Evolutionary conservation across 257 asterid genomes (phyloP), one percentile per base, ranked within the genome.

Genomic region (Rauvolfia tetraphylla): DNA sequence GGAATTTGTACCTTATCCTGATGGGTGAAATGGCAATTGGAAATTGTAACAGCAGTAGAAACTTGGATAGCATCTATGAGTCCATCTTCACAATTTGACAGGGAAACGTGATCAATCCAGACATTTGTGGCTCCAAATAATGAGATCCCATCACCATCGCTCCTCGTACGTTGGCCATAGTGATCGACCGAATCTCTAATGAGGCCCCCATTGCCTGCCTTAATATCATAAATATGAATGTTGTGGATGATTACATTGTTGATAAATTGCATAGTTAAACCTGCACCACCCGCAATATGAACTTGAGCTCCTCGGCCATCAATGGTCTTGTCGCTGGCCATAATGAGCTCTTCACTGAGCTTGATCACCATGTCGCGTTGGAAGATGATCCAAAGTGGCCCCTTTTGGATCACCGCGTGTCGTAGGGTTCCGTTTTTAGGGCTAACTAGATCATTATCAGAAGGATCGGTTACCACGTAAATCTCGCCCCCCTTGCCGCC

Each of bases 81-180:
- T 42, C 87, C 87, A 78, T 84, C 87, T 13, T 75, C 59, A 41
- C 84, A 80, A 41, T 81, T 65, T 4, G 83, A 75, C 84, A 84
- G 78, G 4, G 87, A 78, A 41, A 84, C n/a, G 34, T 84, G 87
- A 72, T 84, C 85, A 39, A 84, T 81, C 87, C 87, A 84, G 39
- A 84, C 9, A 34, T 84, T 71, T 2, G 84, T 75, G 20, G 83
- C 67, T 7, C 85, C 82, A 66, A 75, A 84, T 39, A 84, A 49
- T 5, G 80, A 75, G 53, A 84, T 84, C 59, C 87, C 85, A 74
- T 84, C 87, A 29, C 87, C 87, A 53, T 84, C 87, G 44, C 85
- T 84, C 27, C 15, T 68, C 6, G 77, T 13, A 11, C 87, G 76
- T n/a, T 3, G 41, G 15, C 87, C 84, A 68, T 53, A 78, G 36